Evolutionary conservation across 208 protist genomes (phyloP), one percentile per base, ranked within the genome.

Genomic region (Acanthamoeba castellanii): DNA sequence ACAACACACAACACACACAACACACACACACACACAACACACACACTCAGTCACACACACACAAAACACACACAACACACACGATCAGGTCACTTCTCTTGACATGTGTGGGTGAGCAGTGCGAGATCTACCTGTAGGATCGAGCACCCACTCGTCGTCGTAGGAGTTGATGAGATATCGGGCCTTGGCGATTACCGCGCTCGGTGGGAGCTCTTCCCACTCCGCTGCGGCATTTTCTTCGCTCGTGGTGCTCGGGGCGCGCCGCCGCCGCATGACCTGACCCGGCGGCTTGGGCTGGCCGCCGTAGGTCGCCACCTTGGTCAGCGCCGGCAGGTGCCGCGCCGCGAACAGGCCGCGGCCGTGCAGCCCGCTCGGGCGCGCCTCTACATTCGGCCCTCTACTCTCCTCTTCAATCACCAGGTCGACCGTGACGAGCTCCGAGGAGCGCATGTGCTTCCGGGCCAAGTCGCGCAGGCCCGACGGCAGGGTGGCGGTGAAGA

Each of bases 161-260:
- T 59, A 87, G 78, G 78, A 61, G 78, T 87, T 59, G 78, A 87
- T 52, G 8, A 87, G 45, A 25, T 87, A 87, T 14, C 78, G 45
- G 9, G 57, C 42, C 78, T 87, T 87, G 37, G 78, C 78, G 37
- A 87, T 87, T 3, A 87, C 78, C 0, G 27, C 32, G 32, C 37
- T 25, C 22, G 70, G 11, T 22, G 70, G 70, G 2, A 78, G 32
- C 18, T 47, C 70, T 47, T 78, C 70, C 70, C 70, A 47, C 70
- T 16, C 70, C 20, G 20, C 22, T 0, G 18, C 25, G 7, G 22
- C 20, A 8, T 70, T 7, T 25, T 1, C 64, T 70, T 70, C 18
- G 25, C 61, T 22, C 25, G 61, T 68, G 27, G 25, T 34, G 27
- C 64, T 47, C 45, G 45, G 45, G 7, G 8, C 45, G 45, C 45